Conservation (phyloP, 495 filamentous ascomycete genomes). For the Cladorrhinum samala region DNA sequence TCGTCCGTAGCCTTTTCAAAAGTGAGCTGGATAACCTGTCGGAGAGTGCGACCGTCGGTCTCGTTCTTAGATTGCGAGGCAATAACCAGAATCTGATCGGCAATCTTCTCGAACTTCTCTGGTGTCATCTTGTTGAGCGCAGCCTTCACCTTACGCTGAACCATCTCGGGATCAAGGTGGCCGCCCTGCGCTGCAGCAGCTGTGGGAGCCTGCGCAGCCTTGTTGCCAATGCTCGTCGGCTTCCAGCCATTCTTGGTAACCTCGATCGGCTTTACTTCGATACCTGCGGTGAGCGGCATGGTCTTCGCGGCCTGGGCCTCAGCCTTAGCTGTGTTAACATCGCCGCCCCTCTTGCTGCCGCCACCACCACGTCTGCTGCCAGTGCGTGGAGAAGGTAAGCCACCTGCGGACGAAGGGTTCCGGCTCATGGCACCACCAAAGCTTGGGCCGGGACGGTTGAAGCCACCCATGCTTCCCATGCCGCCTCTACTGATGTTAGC, state of each 20-base stretch:
- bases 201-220: constrained; percentile 26
- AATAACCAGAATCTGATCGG: constrained; percentile 87
- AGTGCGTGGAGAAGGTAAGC: constrained; percentile 44
- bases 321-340: constrained; percentile 44
- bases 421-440: constrained; percentile 45
- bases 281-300: constrained; percentile 81
- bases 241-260: constrained; percentile 78
- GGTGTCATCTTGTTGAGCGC: constrained; percentile 99
- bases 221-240: constrained; percentile 60
- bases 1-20: constrained; percentile 99
- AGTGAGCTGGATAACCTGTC: constrained; percentile 96
- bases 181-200: constrained; percentile 43
- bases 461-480: constrained; percentile 53
- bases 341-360: constrained; percentile 44
- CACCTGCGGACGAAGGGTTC: constrained; percentile 42
- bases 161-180: constrained; percentile 80
- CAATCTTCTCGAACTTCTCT: constrained; percentile 95
- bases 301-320: constrained; percentile 64
- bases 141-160: constrained; percentile 98
- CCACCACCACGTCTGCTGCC: constrained; percentile 47
- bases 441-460: constrained; percentile 53
- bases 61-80: constrained; percentile 94
- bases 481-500: constrained; percentile 33
- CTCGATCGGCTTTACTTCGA: constrained; percentile 73
- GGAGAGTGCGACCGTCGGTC: constrained; percentile 84